Percentiles rank a stretch among this genome's conserved stretches.
Evolutionary conservation across 2,329 filamentous ascomycete genomes (phyloP).

Genomic region (Paracorniculantispora psalliotae): DNA sequence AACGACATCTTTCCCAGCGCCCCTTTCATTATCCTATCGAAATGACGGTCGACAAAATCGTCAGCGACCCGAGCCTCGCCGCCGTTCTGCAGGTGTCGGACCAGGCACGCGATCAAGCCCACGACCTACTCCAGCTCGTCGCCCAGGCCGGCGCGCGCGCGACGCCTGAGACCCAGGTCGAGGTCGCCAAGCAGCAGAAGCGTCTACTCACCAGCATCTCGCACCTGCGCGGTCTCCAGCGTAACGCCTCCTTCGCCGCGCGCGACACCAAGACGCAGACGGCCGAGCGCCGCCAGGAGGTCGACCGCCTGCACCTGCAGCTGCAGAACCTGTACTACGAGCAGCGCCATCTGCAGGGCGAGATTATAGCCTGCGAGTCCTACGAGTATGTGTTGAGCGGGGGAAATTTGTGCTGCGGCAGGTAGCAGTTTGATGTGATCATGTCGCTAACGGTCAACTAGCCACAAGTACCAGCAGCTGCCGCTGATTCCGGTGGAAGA

Average conservation of each 20-base stretch:
- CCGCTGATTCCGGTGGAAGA: slow-evolving; percentile 80
- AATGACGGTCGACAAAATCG: slow-evolving; percentile 36
- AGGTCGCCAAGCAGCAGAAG: slow-evolving; percentile 73
- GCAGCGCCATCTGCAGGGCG: slow-evolving; percentile 81
- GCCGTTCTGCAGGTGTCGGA: slow-evolving; percentile 68
- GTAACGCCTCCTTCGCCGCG: slow-evolving; percentile 73
- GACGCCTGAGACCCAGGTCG: slow-evolving; percentile 46
- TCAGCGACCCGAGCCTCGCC: slow-evolving; percentile 48
- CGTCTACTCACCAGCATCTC: slow-evolving; percentile 72
- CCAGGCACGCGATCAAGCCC: slow-evolving; percentile 66
- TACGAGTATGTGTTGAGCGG: slow-evolving; percentile 73
- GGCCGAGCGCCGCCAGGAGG: slow-evolving; percentile 81
- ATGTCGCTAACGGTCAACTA: slow-evolving; percentile 30
- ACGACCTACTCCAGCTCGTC: slow-evolving; percentile 55
- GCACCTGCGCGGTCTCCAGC: slow-evolving; percentile 76
- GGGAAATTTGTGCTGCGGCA: background rate
- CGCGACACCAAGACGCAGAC: slow-evolving; percentile 83
- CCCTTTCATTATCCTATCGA: too few species aligned
- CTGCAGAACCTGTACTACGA: slow-evolving; percentile 97
- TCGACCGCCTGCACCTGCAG: slow-evolving; percentile 85
- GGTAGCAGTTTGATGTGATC: background rate
- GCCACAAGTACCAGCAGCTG: slow-evolving; percentile 82
- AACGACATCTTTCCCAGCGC: background rate
- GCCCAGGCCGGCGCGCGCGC: slow-evolving; percentile 40
- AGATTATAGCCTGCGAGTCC: slow-evolving; percentile 84